Base-by-base conservation (phyloP, 2,329 filamentous ascomycete genomes). In the Trichoderma koningiopsis region DNA sequence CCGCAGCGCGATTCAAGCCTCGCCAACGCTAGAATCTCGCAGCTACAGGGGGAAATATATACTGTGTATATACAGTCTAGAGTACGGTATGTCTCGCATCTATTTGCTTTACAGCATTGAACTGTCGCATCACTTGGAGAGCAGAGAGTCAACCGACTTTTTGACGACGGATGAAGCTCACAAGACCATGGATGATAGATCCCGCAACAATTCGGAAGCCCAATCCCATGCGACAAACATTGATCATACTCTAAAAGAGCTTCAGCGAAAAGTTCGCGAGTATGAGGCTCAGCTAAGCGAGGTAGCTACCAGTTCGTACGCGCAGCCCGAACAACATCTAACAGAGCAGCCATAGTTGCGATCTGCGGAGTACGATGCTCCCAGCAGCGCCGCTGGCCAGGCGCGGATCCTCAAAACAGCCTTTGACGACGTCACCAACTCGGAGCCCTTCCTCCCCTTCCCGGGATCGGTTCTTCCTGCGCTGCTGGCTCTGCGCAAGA, bases 381-480 rank as follows among this genome's bases (percentile, higher is more conserved):
- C 72, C n/a, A 72, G 74, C 19, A 75, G 78, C 14, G 73, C 76
- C 27, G 73, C 74, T n/a, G 77, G 72, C 24, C 78, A 80, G 62
- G 74, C 76, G 19, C 72, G 72, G 43, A 79, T 87, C 49, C 83
- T 94, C 75, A 89, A 87, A 73, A 81, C 83, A 61, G 91, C 91
- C 3, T 93, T 94, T 74, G 85, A 88, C 64, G 84, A 86, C 19
- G 81, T 93, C 58, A 85, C 88, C 14, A 81, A 86, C 55, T 83
- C 85, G 16, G 85, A 89, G 63, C 89, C 91, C 10, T 88, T 88
- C 73, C 81, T 95, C 27, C 92, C 92, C 3, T 83, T 85, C 29
- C 81, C 87, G 11, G 87, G 86, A 61, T 95, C 92, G 24, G 83
- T 90, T 6, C 79, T 96, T 7, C 91, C 92, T 4, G 88, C 89